These are phyloP conservation scores for Penicillium taxi DNA, from an alignment of 495 filamentous ascomycete genomes.

Conservation along the genomic window DNA sequence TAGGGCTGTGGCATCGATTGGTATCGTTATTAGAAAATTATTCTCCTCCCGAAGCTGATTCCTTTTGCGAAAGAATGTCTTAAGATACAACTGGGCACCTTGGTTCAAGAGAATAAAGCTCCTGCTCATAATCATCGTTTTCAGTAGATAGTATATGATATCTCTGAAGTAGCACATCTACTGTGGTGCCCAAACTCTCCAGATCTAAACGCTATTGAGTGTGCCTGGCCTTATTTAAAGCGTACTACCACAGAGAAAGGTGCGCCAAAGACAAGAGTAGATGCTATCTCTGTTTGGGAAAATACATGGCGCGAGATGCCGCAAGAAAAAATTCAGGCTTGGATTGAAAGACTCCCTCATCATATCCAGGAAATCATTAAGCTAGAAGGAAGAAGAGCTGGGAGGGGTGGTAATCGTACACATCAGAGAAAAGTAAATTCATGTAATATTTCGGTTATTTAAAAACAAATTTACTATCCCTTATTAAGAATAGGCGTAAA, in stretches of 20 bases:
- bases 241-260: constrained; percentile 18
- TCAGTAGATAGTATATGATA: constrained; percentile 14
- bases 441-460: too few species aligned
- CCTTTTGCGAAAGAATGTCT: constrained; percentile 22
- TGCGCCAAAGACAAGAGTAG: constrained; percentile 9
- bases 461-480: too few species aligned
- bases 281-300: constrained; percentile 9
- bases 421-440: too few species aligned
- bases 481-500: too few species aligned
- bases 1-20: constrained; percentile 16
- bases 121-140: constrained; percentile 12
- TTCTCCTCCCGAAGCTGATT: constrained; percentile 23
- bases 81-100: constrained; percentile 6
- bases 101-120: constrained; percentile 16
- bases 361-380: constrained; percentile 24
- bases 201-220: constrained; percentile 28
- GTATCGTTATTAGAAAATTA: constrained; percentile 15
- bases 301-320: constrained; percentile 13
- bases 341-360: constrained; percentile 22
- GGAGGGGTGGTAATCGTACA: too few species aligned
- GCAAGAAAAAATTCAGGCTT: constrained; percentile 19
- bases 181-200: constrained; percentile 25
- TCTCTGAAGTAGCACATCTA: constrained; percentile 10
- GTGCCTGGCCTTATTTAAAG: constrained; percentile 24
- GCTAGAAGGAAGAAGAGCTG: constrained; percentile 23